These are phyloP conservation scores for Phialemonium atrogriseum DNA, from an alignment of 2,329 filamentous ascomycete genomes.

Conservation along the genomic window DNA sequence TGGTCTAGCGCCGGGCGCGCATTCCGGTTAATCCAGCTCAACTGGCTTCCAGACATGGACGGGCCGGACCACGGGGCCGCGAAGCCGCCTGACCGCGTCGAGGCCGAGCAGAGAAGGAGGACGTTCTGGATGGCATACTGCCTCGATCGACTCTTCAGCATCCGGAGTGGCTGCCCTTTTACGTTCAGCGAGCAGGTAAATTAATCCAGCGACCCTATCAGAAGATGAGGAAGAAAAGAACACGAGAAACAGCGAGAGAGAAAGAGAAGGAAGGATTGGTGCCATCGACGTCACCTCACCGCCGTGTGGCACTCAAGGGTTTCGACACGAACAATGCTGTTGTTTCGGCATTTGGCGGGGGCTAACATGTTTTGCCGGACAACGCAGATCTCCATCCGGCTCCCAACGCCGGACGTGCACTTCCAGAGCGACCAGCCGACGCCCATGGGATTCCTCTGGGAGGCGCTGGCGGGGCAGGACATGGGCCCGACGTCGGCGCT, in stretches of 20 bases:
- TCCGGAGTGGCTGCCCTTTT: constrained; percentile 20
- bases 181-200: constrained; percentile 22
- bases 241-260: too few relatives aligned
- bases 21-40: constrained; percentile 26
- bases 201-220: too few relatives aligned
- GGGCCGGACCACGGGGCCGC: too few relatives aligned
- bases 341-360: too few relatives aligned
- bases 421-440: constrained; percentile 24
- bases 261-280: too few relatives aligned
- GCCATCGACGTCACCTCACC: constrained; percentile 6
- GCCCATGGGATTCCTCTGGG: constrained; percentile 17
- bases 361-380: too few relatives aligned
- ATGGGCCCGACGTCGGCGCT: constrained; percentile 19
- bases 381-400: constrained; percentile 25
- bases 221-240: too few relatives aligned
- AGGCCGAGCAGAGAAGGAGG: constrained; percentile 25
- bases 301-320: not conserved
- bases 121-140: constrained; percentile 31
- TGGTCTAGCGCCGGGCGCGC: constrained; percentile 27
- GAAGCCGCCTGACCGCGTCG: too few relatives aligned
- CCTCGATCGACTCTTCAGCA: constrained; percentile 25
- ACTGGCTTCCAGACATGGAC: constrained; percentile 26
- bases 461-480: constrained; percentile 17
- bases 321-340: too few relatives aligned
- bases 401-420: constrained; percentile 24